A percentile compares a stretch with the other conserved stretches of the same genome.
These are phyloP conservation scores for Fomitopsis pulvina DNA, from an alignment of 768 basidiomycete species.

Conservation along the genomic window DNA sequence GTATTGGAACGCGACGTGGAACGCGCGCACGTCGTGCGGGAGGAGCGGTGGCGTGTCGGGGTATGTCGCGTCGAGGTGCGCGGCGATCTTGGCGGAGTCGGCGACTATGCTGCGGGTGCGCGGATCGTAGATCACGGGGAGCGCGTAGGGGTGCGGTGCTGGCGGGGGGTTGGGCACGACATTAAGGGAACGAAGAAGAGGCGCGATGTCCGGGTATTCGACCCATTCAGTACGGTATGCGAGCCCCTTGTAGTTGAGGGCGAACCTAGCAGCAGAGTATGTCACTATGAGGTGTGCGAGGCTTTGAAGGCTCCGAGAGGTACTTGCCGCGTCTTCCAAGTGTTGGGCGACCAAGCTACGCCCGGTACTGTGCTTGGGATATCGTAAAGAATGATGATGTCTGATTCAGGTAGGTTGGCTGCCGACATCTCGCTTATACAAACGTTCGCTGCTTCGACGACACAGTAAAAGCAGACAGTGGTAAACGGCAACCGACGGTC, in stretches of 20 bases:
- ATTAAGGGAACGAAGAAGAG: slow-evolving; percentile 25
- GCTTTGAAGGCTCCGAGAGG: no score
- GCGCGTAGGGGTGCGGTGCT: slow-evolving; percentile 12
- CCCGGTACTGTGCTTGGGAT: slow-evolving; percentile 7
- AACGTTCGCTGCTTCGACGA: no score
- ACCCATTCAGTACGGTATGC: slow-evolving; percentile 44
- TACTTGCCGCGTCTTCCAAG: slow-evolving; percentile 24
- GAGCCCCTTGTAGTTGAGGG: slow-evolving; percentile 34
- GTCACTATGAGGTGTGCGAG: not conserved
- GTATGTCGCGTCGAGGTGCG: slow-evolving; percentile 23
- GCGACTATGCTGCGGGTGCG: slow-evolving; percentile 13
- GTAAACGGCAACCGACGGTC: no score
- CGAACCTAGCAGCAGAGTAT: slow-evolving; percentile 17
- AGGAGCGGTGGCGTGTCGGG: slow-evolving; percentile 28
- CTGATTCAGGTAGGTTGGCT: not conserved
- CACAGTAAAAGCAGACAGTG: no score
- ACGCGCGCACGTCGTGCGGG: slow-evolving; percentile 24
- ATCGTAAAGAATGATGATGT: slow-evolving; percentile 16
- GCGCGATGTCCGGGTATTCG: slow-evolving; percentile 45
- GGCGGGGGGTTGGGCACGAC: slow-evolving; percentile 23
- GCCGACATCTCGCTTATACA: no score
- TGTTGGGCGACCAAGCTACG: slow-evolving; percentile 16
- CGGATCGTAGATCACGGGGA: slow-evolving; percentile 25
- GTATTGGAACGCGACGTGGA: slow-evolving; percentile 17
- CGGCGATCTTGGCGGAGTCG: slow-evolving; percentile 23